A percentile compares a stretch with the other conserved stretches of the same genome.
Conservation (phyloP, 108 stramenopile species). For the Cyclotella baltica region DNA sequence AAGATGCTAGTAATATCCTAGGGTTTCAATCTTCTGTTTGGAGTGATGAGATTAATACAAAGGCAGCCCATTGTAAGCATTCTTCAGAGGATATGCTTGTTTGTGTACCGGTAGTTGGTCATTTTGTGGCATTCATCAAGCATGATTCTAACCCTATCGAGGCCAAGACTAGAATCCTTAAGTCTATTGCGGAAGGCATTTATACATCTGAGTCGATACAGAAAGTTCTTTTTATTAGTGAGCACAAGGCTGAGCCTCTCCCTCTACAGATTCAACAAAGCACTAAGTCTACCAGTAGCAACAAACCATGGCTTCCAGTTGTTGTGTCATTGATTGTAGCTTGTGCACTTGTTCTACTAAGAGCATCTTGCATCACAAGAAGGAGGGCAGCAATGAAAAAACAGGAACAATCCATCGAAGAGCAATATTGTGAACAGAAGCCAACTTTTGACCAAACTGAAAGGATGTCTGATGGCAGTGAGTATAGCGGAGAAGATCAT, state of each 20-base stretch:
- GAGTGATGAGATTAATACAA: conserved; percentile 24
- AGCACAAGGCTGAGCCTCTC: background rate
- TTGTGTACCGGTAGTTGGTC: conserved; percentile 11
- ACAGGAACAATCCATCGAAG: background rate
- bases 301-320: background rate
- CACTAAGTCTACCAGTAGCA: background rate
- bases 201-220: conserved; percentile 3
- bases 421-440: background rate
- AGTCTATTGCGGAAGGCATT: background rate
- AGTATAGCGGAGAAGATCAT: background rate
- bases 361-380: background rate
- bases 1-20: background rate
- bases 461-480: background rate
- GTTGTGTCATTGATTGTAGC: background rate
- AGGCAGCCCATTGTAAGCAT: background rate
- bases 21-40: conserved; percentile 21
- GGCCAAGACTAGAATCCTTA: conserved; percentile 3
- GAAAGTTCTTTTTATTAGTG: conserved; percentile 1
- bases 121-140: conserved; percentile 1
- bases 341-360: background rate
- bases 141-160: background rate
- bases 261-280: background rate
- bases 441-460: background rate
- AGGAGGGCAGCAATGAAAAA: background rate
- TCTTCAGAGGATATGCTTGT: background rate